These are phyloP conservation scores for Fonsecaea nubica DNA, from an alignment of 2,329 filamentous ascomycete species.

Conservation along the genomic window DNA sequence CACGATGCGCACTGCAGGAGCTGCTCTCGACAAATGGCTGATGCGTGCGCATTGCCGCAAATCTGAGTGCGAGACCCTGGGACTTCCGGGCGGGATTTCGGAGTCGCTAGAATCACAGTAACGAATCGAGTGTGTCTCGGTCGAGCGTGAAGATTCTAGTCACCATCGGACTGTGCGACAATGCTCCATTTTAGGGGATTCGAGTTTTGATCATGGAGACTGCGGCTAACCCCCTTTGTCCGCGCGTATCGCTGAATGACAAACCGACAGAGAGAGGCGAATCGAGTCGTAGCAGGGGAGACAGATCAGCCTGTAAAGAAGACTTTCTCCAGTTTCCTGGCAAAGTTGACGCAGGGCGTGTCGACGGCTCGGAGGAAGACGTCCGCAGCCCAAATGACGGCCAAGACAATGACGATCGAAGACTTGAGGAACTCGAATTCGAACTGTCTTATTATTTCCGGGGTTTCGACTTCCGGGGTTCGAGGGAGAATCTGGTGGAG, in stretches of 20 bases:
- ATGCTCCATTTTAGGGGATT: neutral
- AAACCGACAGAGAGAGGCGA: neutral
- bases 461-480: slow-evolving; percentile 43
- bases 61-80: neutral
- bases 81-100: neutral
- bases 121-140: too few relatives aligned
- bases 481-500: slow-evolving; percentile 42
- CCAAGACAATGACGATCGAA: slow-evolving; percentile 48
- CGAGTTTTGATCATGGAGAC: neutral
- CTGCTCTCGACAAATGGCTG: neutral
- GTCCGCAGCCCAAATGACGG: slow-evolving; percentile 63
- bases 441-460: slow-evolving; percentile 45
- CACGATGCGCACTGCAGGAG: neutral
- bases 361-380: slow-evolving; percentile 66
- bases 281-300: neutral
- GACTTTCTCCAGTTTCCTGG: slow-evolving; percentile 56
- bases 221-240: neutral
- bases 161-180: neutral
- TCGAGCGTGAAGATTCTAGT: neutral
- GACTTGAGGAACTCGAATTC: slow-evolving; percentile 50
- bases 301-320: slow-evolving; percentile 22
- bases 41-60: too few relatives aligned
- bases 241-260: neutral
- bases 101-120: neutral
- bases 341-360: slow-evolving; percentile 57